These are phyloP conservation scores for Albugo laibachii DNA, from an alignment of 352 stramenopile genomes.

Conservation along the genomic window DNA sequence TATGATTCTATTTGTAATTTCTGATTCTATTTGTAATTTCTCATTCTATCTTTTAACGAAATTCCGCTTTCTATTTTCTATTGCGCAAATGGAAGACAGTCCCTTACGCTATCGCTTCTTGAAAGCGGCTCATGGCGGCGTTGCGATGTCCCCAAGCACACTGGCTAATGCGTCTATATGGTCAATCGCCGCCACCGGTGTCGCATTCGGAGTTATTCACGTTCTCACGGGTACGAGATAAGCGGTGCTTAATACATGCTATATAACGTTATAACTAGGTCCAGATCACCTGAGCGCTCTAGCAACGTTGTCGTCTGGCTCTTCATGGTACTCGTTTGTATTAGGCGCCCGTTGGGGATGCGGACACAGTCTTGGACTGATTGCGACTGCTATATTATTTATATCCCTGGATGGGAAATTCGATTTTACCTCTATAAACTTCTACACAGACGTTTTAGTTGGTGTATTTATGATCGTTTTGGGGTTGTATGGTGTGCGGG, in stretches of 20 bases:
- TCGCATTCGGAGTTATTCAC: conserved; percentile 42
- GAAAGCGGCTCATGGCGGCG: too few species aligned
- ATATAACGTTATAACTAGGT: conserved; percentile 11
- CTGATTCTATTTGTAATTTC: too few species aligned
- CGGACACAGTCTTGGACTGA: conserved; percentile 66
- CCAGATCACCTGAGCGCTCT: conserved; percentile 78
- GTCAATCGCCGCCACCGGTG: conserved; percentile 12
- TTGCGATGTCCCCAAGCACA: neutral
- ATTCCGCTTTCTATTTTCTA: too few species aligned
- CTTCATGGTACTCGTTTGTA: conserved; percentile 49
- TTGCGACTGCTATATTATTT: conserved; percentile 46
- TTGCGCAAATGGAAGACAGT: too few species aligned
- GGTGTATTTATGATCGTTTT: conserved; percentile 40
- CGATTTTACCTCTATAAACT: conserved; percentile 30
- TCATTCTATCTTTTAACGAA: too few species aligned
- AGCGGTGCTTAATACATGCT: neutral
- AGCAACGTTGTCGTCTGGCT: conserved; percentile 56
- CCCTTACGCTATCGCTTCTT: too few species aligned
- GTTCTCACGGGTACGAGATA: conserved; percentile 20
- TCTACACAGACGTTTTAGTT: conserved; percentile 38
- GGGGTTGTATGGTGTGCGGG: conserved; percentile 40
- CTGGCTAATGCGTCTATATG: neutral
- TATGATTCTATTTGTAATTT: too few species aligned
- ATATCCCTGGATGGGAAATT: conserved; percentile 34
- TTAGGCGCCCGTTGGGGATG: conserved; percentile 79